Percentiles rank a stretch among this genome's conserved stretches.
Evolutionary conservation across 768 basidiomycete species (phyloP).

Genomic region (Auricularia auricula-judae): DNA sequence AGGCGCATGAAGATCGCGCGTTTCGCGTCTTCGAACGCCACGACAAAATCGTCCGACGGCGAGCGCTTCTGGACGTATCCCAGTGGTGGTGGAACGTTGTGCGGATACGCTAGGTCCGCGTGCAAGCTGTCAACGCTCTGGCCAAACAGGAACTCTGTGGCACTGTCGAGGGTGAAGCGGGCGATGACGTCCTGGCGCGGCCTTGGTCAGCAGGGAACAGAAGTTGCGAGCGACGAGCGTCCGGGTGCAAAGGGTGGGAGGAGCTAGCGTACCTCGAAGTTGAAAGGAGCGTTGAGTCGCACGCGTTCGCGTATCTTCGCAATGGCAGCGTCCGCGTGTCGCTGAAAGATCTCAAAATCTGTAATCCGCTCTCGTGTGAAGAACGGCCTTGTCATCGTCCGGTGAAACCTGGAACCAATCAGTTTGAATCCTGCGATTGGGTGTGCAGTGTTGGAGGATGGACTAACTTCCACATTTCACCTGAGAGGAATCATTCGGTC

Average conservation of each 20-base stretch:
- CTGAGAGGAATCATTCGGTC: constrained; percentile 7
- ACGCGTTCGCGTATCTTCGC: background rate
- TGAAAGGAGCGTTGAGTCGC: background rate
- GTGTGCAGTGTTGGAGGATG: background rate
- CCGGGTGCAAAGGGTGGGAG: too few species aligned
- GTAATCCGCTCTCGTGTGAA: background rate
- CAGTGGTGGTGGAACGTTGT: constrained; percentile 10
- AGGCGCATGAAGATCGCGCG: constrained; percentile 17
- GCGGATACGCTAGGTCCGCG: constrained; percentile 27
- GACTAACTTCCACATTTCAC: constrained; percentile 12
- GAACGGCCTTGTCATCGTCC: constrained; percentile 34
- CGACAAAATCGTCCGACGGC: constrained; percentile 17
- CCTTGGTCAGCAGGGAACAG: background rate
- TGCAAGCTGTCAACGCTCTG: constrained; percentile 29
- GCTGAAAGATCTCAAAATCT: background rate
- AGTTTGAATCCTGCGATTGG: background rate
- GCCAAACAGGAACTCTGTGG: constrained; percentile 44
- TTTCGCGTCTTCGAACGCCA: constrained; percentile 26
- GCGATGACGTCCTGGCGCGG: constrained; percentile 5
- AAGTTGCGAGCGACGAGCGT: too few species aligned
- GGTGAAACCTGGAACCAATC: constrained; percentile 36
- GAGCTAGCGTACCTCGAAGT: background rate
- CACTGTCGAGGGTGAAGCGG: constrained; percentile 23
- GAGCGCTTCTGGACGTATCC: background rate
- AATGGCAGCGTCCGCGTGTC: background rate